Evolutionary conservation across 352 stramenopile genomes (phyloP), one percentile per base, ranked within the genome.

Genomic region (Pythium inflatum): DNA sequence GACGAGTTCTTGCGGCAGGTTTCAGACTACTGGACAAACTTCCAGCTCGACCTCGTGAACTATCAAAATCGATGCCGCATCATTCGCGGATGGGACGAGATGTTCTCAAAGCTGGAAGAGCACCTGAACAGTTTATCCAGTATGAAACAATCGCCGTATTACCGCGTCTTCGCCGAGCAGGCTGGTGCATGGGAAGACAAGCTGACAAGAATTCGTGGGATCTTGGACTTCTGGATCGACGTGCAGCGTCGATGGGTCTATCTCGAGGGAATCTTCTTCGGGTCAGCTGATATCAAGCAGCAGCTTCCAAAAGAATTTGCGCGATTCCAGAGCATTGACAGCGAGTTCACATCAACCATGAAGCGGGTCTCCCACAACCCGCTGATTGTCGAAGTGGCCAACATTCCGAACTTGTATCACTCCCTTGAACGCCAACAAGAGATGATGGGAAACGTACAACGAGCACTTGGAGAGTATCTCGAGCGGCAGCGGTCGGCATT

Each of bases 61-160:
- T 98, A 98, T 71, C 87, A 95, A 69, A 97, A 97, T 49, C 87
- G 94, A 16, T 98, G 98, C 51, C 95, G 98, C 38, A 92, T 99
- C 34, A 99, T 99, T 81, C 90, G 91, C 59, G 96, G 97, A 5
- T 99, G 98, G 97, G 98, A 99, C 73, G 94, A 99, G 60, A 93
- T 99, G 62, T 99, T 99, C 77, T 91, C 92, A 2, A 98, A 98
- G 72, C 85, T 99, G n/a, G 98, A 99, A 70, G 98, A 99, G 71
- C 97, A 99, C 74, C 89, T 99, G 59, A 98, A 98, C 61, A 98
- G 96, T 34, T 89, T 99, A 49, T 86, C 85, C 38, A 97, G 98
- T 49, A 99, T 99, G 97, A 99, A 99, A 70, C 97, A 98, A 51
- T 99, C 95, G 11, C 98, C 98, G 5, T 99, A 99, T 76, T 99